phyloP scores from a whole-genome alignment of 176 grass and related monocot species.

The barley (Hordeum vulgare) region MorexV3_pseudomolecules_assembly NC_058523.1:361003223-361003722 shows the following conservation, averaged over 20 bases:
- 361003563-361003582: conserved; percentile 33
- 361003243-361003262: neutral
- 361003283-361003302: neutral
- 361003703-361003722: conserved; percentile 46
- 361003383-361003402: neutral
- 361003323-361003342: neutral
- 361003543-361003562: conserved; percentile 44
- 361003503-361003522: conserved; percentile 30
- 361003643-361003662: conserved; percentile 51
- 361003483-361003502: neutral
- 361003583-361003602: conserved; percentile 30
- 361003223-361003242: neutral
- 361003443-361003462: conserved; percentile 9
- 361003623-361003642: conserved; percentile 34
- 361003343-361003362: neutral
- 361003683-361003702: conserved; percentile 39
- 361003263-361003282: neutral
- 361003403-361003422: neutral
- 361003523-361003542: conserved; percentile 37
- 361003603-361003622: conserved; percentile 24
- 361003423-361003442: conserved; percentile 2
- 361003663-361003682: conserved; percentile 25
- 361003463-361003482: neutral
- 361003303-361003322: neutral
- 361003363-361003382: neutral